Percentiles rank a stretch among this genome's conserved stretches.
phyloP scores from a whole-genome alignment of 768 basidiomycete species.

The Suillus weaverae region DNA sequence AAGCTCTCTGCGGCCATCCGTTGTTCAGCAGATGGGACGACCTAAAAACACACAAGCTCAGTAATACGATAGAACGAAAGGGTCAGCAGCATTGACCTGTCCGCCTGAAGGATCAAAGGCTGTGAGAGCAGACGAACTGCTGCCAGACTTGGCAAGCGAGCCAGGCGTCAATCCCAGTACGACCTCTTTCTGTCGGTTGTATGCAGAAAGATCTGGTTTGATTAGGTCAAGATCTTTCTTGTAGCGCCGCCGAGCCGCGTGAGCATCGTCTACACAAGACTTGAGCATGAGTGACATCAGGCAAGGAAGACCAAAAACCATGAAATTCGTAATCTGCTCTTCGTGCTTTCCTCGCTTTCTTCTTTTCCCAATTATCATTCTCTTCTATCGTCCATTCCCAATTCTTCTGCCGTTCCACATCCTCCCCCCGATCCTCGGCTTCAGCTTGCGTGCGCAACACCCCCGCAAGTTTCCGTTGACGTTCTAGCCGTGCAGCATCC shows the following conservation, averaged over 20 bases:
- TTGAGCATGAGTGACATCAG: background rate
- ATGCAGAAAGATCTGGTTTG: conserved; percentile 83
- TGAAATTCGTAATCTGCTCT: conserved; percentile 90
- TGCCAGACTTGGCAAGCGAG: conserved; percentile 47
- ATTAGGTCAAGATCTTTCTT: conserved; percentile 89
- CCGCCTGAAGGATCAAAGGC: conserved; percentile 53
- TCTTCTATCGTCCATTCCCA: conserved; percentile 97
- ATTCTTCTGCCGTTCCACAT: conserved; percentile 85
- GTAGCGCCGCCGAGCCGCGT: conserved; percentile 88
- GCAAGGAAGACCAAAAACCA: conserved; percentile 25
- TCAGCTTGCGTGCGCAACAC: conserved; percentile 80
- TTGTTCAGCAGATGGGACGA: conserved; percentile 58
- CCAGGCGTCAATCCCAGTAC: conserved; percentile 78
- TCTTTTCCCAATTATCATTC: conserved; percentile 96
- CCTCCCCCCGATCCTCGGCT: conserved; percentile 88
- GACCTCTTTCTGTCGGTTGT: conserved; percentile 87
- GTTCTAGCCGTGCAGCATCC: conserved; percentile 20
- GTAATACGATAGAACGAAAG: background rate
- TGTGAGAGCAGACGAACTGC: conserved; percentile 41
- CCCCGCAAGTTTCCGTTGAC: conserved; percentile 91
- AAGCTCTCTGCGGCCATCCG: conserved; percentile 74
- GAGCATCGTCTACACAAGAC: conserved; percentile 69
- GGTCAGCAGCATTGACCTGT: conserved; percentile 34
- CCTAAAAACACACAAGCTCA: conserved; percentile 31
- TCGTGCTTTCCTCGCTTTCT: conserved; percentile 75